These are phyloP conservation scores for Ceriops tagal DNA, from an alignment of 345 rosid genomes.

Conservation along the genomic window DNA sequence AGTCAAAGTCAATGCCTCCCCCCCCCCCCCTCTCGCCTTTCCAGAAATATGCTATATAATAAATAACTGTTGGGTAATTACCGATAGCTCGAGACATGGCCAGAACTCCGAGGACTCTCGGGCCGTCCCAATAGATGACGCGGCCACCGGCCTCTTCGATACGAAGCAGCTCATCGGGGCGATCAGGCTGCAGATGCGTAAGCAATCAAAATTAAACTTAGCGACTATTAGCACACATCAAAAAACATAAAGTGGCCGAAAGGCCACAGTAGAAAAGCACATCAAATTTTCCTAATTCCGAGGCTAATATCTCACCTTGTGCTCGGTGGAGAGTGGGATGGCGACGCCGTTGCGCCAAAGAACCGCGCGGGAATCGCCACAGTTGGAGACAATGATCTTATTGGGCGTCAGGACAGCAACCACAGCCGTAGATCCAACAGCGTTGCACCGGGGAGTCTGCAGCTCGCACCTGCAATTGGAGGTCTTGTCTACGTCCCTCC, in stretches of 20 bases:
- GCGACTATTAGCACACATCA: too few relatives aligned
- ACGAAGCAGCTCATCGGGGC: constrained; percentile 73
- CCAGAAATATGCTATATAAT: too few relatives aligned
- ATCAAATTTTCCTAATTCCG: neutral
- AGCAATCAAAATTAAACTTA: neutral
- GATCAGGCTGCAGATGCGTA: constrained; percentile 56
- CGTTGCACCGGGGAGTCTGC: constrained; percentile 74
- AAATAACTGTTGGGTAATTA: neutral
- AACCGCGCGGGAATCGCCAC: constrained; percentile 89
- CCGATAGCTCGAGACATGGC: constrained; percentile 96
- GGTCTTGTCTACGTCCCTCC: constrained; percentile 17
- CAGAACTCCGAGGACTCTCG: constrained; percentile 77
- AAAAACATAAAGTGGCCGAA: too few relatives aligned
- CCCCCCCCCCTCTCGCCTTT: too few relatives aligned
- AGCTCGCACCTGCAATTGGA: constrained; percentile 64
- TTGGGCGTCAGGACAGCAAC: constrained; percentile 63
- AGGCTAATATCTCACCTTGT: constrained; percentile 42
- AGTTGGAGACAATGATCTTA: constrained; percentile 66
- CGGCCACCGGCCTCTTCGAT: constrained; percentile 78
- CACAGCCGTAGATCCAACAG: constrained; percentile 88
- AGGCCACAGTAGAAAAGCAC: too few relatives aligned
- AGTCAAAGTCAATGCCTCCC: too few relatives aligned
- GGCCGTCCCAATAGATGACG: constrained; percentile 83
- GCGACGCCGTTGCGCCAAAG: constrained; percentile 76
- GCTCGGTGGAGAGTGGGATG: constrained; percentile 70